Evolutionary conservation across 768 basidiomycete species (phyloP).

Genomic region (Russula sp.): DNA sequence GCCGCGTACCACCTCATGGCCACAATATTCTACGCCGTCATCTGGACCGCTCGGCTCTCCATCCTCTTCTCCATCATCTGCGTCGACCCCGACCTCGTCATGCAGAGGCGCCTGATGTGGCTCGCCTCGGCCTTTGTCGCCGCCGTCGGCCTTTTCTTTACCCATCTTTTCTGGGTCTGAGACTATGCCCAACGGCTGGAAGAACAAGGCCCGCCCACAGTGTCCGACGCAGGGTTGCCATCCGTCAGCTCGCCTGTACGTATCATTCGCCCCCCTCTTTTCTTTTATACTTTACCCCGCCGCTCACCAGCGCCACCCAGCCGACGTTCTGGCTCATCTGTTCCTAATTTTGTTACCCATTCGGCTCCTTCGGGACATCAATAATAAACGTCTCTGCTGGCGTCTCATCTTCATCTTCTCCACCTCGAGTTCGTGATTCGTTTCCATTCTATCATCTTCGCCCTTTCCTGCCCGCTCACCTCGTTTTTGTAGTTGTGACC

Average conservation of each 20-base stretch:
- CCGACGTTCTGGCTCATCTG: conserved; percentile 40
- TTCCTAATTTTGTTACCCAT: conserved; percentile 41
- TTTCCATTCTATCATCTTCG: neutral
- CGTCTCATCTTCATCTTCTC: conserved; percentile 47
- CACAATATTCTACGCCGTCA: conserved; percentile 24
- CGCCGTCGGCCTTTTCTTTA: conserved; percentile 33
- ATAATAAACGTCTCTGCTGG: conserved; percentile 32
- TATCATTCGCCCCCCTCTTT: neutral
- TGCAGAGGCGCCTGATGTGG: conserved; percentile 13
- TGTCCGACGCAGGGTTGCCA: conserved; percentile 42
- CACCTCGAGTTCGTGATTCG: conserved; percentile 41
- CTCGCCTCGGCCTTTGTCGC: conserved; percentile 27
- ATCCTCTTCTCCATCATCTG: conserved; percentile 50
- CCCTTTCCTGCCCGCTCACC: neutral
- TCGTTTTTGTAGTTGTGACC: conserved; percentile 19
- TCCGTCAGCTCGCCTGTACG: conserved; percentile 48
- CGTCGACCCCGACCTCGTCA: conserved; percentile 36
- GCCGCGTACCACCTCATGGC: conserved; percentile 29
- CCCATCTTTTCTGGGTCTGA: conserved; percentile 40
- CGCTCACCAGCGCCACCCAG: conserved; percentile 24
- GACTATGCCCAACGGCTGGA: conserved; percentile 34
- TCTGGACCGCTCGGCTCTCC: conserved; percentile 37
- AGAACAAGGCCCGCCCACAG: conserved; percentile 29
- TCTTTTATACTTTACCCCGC: neutral
- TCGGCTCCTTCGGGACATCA: conserved; percentile 37